Evolutionary conservation across 2,329 filamentous ascomycete species (phyloP).

Genomic region (Fusarium azukiicola): DNA sequence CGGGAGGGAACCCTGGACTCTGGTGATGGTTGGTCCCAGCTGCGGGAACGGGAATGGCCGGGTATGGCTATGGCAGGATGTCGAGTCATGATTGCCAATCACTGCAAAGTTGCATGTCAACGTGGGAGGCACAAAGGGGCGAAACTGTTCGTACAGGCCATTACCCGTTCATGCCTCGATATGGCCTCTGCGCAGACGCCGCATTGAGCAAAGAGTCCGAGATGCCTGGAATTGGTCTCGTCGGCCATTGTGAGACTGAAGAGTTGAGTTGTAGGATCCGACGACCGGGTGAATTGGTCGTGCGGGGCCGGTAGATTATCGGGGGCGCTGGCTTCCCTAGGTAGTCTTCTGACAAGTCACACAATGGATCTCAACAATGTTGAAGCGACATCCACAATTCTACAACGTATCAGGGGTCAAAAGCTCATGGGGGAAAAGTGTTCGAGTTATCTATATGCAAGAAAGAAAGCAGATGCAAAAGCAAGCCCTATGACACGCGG

Average conservation of each 20-base stretch:
- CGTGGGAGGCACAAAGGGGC: background rate
- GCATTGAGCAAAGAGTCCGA: slow-evolving; percentile 12
- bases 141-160: background rate
- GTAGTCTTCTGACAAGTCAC: too few species aligned
- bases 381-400: too few species aligned
- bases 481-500: too few species aligned
- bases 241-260: background rate
- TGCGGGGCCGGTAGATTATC: too few species aligned
- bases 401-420: too few species aligned
- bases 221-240: background rate
- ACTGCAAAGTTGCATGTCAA: slow-evolving; percentile 2
- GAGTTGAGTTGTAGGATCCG: background rate
- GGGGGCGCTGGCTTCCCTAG: too few species aligned
- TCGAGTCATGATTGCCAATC: slow-evolving; percentile 12
- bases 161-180: slow-evolving; percentile 16
- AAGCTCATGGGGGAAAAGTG: too few species aligned
- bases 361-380: too few species aligned
- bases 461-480: too few species aligned
- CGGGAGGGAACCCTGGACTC: background rate
- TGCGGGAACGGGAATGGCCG: slow-evolving; percentile 7
- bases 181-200: slow-evolving; percentile 7
- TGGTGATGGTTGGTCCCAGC: background rate
- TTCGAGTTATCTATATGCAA: too few species aligned
- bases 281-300: too few species aligned
- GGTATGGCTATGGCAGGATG: background rate